These are phyloP conservation scores for Vanilla planifolia DNA, from an alignment of 106 monocot genomes.

Conservation along the genomic window DNA sequence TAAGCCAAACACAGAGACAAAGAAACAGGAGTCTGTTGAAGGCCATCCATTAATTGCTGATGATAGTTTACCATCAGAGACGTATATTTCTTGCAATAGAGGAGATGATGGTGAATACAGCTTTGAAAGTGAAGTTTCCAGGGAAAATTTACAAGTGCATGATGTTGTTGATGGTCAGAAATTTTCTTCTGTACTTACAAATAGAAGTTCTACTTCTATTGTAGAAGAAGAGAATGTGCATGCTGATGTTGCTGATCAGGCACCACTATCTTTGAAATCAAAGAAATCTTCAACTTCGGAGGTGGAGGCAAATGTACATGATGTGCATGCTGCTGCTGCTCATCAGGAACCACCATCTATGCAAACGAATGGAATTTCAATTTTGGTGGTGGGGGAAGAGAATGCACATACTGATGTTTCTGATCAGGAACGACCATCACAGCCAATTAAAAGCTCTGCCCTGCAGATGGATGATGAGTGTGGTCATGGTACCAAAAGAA, in stretches of 20 bases:
- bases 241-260: not conserved
- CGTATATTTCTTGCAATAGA: too few species aligned
- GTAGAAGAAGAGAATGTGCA: not conserved
- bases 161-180: too few species aligned
- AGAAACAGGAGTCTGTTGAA: too few species aligned
- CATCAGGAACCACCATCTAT: too few species aligned
- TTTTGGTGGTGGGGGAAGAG: not conserved
- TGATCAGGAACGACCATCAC: conserved; percentile 1
- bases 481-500: not conserved
- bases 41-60: too few species aligned
- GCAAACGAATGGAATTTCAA: too few species aligned
- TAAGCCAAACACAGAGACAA: too few species aligned
- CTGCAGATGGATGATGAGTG: not conserved
- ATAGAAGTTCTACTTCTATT: too few species aligned
- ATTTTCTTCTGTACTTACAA: too few species aligned
- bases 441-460: conserved; percentile 2
- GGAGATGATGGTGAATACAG: conserved; percentile 1
- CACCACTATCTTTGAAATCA: conserved; percentile 1
- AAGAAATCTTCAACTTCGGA: conserved; percentile 1
- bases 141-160: not conserved
- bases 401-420: not conserved
- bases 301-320: too few species aligned
- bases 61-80: too few species aligned
- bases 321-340: too few species aligned
- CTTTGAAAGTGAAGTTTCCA: not conserved